phyloP scores from a whole-genome alignment of 225 moss, liverwort and hornwort genomes.

The Ulota crispa region DNA sequence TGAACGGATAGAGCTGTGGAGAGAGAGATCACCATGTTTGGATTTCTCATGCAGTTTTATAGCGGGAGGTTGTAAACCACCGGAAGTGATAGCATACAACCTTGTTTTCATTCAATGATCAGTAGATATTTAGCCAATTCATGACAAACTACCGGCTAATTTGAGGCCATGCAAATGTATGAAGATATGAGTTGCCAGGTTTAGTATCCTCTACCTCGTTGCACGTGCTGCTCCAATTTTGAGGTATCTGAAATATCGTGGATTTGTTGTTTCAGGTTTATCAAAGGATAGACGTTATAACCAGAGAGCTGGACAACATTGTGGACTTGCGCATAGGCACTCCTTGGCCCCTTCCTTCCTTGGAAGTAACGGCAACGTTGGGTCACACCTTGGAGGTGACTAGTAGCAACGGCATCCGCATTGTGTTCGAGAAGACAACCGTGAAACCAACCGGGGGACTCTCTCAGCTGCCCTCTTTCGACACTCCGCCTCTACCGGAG shows the following conservation, averaged over 20 bases:
- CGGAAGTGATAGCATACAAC: neutral
- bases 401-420: conserved; percentile 64
- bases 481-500: conserved; percentile 72
- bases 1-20: neutral
- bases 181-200: neutral
- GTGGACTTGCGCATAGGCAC: conserved; percentile 79
- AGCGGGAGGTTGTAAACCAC: neutral
- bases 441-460: conserved; percentile 56
- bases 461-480: conserved; percentile 73
- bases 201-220: neutral
- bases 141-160: neutral
- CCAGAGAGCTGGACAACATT: conserved; percentile 81
- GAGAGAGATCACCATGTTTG: neutral
- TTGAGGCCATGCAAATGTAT: neutral
- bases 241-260: neutral
- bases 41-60: neutral
- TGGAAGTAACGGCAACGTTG: conserved; percentile 72
- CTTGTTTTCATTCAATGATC: neutral
- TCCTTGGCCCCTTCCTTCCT: conserved; percentile 84
- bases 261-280: conserved; percentile 62
- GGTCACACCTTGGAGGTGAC: conserved; percentile 76
- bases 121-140: neutral
- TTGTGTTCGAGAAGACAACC: conserved; percentile 70
- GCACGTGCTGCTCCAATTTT: neutral
- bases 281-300: conserved; percentile 77